A percentile compares a stretch with the other conserved stretches of the same genome.
These are phyloP conservation scores for Pluteus cervinus DNA, from an alignment of 768 basidiomycete genomes.

Conservation along the genomic window DNA sequence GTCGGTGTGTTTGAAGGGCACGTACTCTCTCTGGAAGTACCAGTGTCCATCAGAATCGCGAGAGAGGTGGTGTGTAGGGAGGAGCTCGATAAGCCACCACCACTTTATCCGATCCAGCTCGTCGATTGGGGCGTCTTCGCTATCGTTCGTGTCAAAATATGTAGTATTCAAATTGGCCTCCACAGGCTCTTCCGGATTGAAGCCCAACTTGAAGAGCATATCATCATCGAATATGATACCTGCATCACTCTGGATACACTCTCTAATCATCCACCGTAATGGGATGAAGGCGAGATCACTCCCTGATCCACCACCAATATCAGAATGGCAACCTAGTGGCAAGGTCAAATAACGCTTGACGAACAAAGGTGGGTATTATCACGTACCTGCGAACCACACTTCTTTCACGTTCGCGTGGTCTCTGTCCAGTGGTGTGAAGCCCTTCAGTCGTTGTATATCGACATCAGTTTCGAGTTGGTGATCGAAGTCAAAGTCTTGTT, in stretches of 20 bases:
- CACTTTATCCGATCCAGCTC: neutral
- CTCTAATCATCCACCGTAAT: slow-evolving; percentile 51
- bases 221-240: slow-evolving; percentile 38
- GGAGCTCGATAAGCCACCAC: slow-evolving; percentile 6
- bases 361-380: neutral
- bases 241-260: slow-evolving; percentile 37
- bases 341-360: neutral
- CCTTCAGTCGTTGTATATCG: neutral
- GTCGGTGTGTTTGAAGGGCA: too few species aligned
- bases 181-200: slow-evolving; percentile 16
- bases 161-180: neutral
- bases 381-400: slow-evolving; percentile 47
- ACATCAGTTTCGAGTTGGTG: neutral
- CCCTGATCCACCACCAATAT: slow-evolving; percentile 26
- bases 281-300: slow-evolving; percentile 30
- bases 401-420: neutral
- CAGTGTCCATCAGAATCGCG: too few species aligned
- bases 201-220: slow-evolving; percentile 24
- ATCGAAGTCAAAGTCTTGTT: slow-evolving; percentile 21
- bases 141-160: neutral
- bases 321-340: slow-evolving; percentile 5
- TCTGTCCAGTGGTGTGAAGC: neutral
- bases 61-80: neutral
- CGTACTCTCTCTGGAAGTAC: too few species aligned
- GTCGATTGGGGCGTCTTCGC: neutral